Evolutionary conservation across 1,284 basidiomycete genomes (phyloP), one percentile per base, ranked within the genome.

Genomic region (Ganoderma leucocontextum): DNA sequence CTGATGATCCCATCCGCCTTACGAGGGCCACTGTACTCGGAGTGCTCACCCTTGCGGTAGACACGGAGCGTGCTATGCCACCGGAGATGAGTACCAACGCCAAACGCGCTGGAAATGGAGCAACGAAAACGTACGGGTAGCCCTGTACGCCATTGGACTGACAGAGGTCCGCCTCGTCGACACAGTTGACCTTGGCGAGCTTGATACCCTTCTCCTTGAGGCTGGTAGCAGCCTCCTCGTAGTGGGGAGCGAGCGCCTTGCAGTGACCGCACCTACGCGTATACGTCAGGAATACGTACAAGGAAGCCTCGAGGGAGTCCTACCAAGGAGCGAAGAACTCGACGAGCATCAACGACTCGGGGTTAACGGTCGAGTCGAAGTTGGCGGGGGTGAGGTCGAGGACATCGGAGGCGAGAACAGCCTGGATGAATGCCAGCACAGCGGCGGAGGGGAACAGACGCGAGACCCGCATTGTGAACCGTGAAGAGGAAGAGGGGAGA

Each of bases 301-400:
- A 29, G 52, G 67, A 8, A 67, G 42, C 41, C 17, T 41, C 53
- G 60, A 47, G 60, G 19, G 42, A 55, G 25, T 44, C 70, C 38
- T 79, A 95, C 94, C 94, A 96, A 68, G 95, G 95, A 44, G 95
- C 95, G 80, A 94, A 97, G 90, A 97, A 98, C 86, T 99, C 97
- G 75, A 99, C 94, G 59, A 99, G 88, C 73, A 97, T 91, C 72
- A 99, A 84, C 52, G 91, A 80, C 78, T 95, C 93, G 12, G 85
- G 81, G 72, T 87, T 83, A 72, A 97, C 90, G 69, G 87, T 82
- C 39, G 86, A 81, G 74, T 91, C 86, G 80, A 99, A 98, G 78
- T 86, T 90, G 75, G 84, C 80, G 61, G 89, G 80, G 52, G 89
- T 94, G 73, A 98, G 83, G 78, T 84, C 90, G 69, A 96, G 73